These are phyloP conservation scores for Thelonectria discophora DNA, from an alignment of 2,329 filamentous ascomycete genomes.

Conservation along the genomic window DNA sequence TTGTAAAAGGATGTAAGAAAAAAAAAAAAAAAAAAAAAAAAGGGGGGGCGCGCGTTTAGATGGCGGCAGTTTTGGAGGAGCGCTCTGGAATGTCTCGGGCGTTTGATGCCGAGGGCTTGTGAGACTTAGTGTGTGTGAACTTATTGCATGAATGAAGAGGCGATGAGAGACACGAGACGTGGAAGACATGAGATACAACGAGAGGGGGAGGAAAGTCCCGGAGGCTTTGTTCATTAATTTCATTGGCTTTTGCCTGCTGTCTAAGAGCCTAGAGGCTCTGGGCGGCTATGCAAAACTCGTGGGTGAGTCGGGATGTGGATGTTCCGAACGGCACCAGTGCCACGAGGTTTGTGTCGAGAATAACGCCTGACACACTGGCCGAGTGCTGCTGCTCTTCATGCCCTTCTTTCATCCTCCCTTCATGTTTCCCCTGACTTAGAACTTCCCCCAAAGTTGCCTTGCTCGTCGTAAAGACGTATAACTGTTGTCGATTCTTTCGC, in stretches of 20 bases:
- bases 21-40: too few species aligned
- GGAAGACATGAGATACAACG: background rate
- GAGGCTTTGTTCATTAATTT: slow-evolving; percentile 8
- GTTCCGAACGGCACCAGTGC: background rate
- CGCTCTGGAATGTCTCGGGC: background rate
- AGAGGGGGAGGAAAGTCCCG: background rate
- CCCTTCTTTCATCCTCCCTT: slow-evolving; percentile 2
- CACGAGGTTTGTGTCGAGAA: slow-evolving; percentile 1
- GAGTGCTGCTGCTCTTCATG: background rate
- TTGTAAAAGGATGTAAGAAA: too few species aligned
- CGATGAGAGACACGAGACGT: background rate
- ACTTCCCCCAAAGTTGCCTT: background rate
- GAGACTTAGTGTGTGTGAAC: background rate
- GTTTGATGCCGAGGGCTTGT: background rate
- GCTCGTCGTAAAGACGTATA: too few species aligned
- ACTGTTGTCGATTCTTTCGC: too few species aligned
- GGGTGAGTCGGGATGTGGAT: background rate
- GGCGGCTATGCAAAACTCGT: background rate
- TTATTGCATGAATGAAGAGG: background rate
- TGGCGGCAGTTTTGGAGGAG: background rate
- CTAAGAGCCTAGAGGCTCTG: background rate
- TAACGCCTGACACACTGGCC: background rate
- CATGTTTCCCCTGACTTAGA: slow-evolving; percentile 1
- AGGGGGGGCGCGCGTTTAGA: background rate
- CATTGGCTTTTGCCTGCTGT: slow-evolving; percentile 6